Conservation (phyloP, 495 filamentous ascomycete species). For the Tetracladium marchalianum region DNA sequence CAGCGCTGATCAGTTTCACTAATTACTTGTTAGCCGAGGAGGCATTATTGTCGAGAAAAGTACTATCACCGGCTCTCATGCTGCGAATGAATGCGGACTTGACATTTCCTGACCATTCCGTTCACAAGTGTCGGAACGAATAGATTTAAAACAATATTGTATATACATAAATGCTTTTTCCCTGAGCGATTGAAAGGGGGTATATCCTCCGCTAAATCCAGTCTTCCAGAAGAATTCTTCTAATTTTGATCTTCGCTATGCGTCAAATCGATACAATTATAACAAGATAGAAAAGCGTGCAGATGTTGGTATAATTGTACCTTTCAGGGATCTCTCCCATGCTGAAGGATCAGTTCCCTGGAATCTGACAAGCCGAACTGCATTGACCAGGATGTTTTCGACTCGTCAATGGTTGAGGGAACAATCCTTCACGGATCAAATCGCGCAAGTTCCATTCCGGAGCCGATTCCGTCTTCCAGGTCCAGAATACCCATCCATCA, state of each 20-base stretch:
- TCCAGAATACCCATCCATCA: slow-evolving; percentile 73
- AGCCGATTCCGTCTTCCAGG: slow-evolving; percentile 73
- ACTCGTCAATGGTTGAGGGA: slow-evolving; percentile 18
- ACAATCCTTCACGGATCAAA: slow-evolving; percentile 24
- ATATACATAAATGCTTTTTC: not conserved
- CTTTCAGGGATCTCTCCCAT: not conserved
- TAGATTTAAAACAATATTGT: no score
- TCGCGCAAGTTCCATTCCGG: slow-evolving; percentile 83
- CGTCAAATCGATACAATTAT: not conserved
- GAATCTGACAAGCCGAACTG: slow-evolving; percentile 11
- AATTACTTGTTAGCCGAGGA: no score
- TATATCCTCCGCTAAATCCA: not conserved
- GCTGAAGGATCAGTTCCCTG: slow-evolving; percentile 4
- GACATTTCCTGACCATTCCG: no score
- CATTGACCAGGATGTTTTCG: slow-evolving; percentile 17
- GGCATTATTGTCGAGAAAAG: no score
- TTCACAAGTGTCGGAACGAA: no score
- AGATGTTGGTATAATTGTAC: not conserved
- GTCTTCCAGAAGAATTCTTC: not conserved
- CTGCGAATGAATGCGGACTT: no score
- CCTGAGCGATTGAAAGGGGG: slow-evolving; percentile 11
- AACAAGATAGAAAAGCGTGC: not conserved
- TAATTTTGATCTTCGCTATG: not conserved
- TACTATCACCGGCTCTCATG: no score
- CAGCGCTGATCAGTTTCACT: no score